Base-by-base conservation (phyloP, 1,284 basidiomycete genomes). In the Vanrija sp. region DNA sequence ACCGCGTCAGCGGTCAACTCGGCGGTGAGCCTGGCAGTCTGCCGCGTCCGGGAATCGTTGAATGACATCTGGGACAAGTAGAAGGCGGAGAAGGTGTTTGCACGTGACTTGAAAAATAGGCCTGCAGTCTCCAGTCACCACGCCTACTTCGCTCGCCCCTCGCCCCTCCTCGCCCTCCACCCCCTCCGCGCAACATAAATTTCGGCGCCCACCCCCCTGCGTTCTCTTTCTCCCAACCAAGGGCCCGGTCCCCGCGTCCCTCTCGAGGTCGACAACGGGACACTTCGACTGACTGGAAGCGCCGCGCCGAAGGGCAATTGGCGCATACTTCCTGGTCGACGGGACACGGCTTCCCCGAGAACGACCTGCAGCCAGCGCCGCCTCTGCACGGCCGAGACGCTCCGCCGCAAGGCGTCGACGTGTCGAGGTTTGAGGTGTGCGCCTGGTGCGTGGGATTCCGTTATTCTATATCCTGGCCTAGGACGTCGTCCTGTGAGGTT, bases 401-500 rank as follows among this genome's bases (percentile, higher is more conserved):
- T 59, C 57, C 53, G 53, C 49, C 14, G 52, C 14, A 25, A 41
- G 39, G 42, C 48, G 58, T 56, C 41, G 55, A 57, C 49, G 53
- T 53, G 56, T 57, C 53, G 49, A 36, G 43, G 50, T 41, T 41
- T 39, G 49, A 16, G 35, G 31, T 27, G 9, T n/a, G 38, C 14
- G 37, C 12, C 12, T 3, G 43, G 14, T 3, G 35, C 35, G 42
- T 23, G 36, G 51, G 54, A 39, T 47, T 54, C 58, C 59, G 59
- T 61, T 61, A 61, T 61, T 61, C 59, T 61, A 57, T 61, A 57
- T 61, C 59, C 59, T 61, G 59, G 59, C 59, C 59, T 61, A 61
- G 59, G 59, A 55, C 59, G 56, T 61, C 47, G 59, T 55, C 59
- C 59, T 15, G 25, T 61, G 53, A 61, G 59, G 59, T 61, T 61